Evolutionary conservation across 2,329 filamentous ascomycete genomes (phyloP).

Genomic region (Eurotiales sp.): DNA sequence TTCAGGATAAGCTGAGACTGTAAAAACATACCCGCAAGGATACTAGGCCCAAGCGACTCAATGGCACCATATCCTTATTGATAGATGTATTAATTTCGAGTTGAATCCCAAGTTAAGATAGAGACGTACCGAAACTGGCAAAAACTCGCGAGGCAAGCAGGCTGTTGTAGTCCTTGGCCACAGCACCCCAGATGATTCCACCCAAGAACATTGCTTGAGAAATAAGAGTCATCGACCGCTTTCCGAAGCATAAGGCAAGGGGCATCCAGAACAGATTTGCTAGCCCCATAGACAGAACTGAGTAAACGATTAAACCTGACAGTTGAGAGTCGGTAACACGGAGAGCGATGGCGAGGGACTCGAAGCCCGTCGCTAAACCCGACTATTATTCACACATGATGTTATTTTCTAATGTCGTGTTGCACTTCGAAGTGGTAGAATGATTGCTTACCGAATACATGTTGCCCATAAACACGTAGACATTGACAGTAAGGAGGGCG

Average conservation of each 20-base stretch:
- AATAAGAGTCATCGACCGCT: slow-evolving; percentile 31
- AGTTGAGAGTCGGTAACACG: slow-evolving; percentile 18
- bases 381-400: slow-evolving; percentile 3
- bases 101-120: too few relatives aligned
- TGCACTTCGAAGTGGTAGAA: too few relatives aligned
- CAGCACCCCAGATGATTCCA: slow-evolving; percentile 29
- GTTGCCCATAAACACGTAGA: slow-evolving; percentile 28
- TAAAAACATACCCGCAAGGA: slow-evolving; percentile 25
- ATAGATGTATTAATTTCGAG: too few relatives aligned
- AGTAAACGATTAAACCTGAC: slow-evolving; percentile 21
- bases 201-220: slow-evolving; percentile 30
- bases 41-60: slow-evolving; percentile 32
- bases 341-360: slow-evolving; percentile 15
- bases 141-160: slow-evolving; percentile 31
- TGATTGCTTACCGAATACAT: slow-evolving; percentile 21
- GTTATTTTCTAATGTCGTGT: too few relatives aligned
- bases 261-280: slow-evolving; percentile 35
- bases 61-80: slow-evolving; percentile 16
- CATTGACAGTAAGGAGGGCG: slow-evolving; percentile 25
- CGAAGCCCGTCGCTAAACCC: slow-evolving; percentile 22
- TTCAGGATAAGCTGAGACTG: not conserved
- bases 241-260: slow-evolving; percentile 34
- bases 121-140: slow-evolving; percentile 25
- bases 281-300: slow-evolving; percentile 25
- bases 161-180: slow-evolving; percentile 28